Evolutionary conservation across 306 rosid genomes (phyloP).

Genomic region (Sechiopsis laciniata): DNA sequence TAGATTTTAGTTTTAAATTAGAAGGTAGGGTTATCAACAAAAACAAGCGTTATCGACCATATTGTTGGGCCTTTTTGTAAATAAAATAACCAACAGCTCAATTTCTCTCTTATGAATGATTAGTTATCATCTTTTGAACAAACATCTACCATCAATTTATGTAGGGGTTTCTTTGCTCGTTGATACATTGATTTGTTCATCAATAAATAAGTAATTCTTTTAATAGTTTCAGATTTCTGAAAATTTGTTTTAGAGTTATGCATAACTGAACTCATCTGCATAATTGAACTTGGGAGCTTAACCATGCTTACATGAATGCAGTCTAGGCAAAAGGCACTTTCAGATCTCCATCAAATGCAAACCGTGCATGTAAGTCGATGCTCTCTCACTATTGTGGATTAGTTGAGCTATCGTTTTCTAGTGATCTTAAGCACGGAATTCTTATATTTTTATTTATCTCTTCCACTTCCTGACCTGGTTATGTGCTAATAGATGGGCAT

Average conservation of each 20-base stretch:
- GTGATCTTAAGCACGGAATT: conserved; percentile 15
- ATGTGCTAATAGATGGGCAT: not conserved
- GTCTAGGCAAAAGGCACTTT: conserved; percentile 94
- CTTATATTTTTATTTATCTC: conserved; percentile 19
- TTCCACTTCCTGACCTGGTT: not conserved
- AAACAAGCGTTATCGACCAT: not conserved
- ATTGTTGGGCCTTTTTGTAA: not conserved
- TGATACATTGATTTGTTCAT: not conserved
- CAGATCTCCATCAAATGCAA: conserved; percentile 88
- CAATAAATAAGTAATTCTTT: not conserved
- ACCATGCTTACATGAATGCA: conserved; percentile 31
- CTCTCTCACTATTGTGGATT: conserved; percentile 13
- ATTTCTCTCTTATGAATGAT: not conserved
- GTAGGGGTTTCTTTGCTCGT: conserved; percentile 1
- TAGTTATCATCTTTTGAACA: not conserved
- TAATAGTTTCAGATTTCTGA: not conserved
- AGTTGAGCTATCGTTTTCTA: conserved; percentile 8
- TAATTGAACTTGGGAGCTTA: conserved; percentile 18
- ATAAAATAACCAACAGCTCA: not conserved
- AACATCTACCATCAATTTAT: not conserved
- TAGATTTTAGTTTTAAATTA: not conserved
- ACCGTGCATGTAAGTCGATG: conserved; percentile 57
- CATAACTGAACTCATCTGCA: not conserved
- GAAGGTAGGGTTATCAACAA: not conserved
- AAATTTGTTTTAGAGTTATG: not conserved